A percentile compares a stretch with the other conserved stretches of the same genome.
These are phyloP conservation scores for Tetradesmus lagerheimii DNA, from an alignment of 139 green algal genomes.

Conservation along the genomic window DNA sequence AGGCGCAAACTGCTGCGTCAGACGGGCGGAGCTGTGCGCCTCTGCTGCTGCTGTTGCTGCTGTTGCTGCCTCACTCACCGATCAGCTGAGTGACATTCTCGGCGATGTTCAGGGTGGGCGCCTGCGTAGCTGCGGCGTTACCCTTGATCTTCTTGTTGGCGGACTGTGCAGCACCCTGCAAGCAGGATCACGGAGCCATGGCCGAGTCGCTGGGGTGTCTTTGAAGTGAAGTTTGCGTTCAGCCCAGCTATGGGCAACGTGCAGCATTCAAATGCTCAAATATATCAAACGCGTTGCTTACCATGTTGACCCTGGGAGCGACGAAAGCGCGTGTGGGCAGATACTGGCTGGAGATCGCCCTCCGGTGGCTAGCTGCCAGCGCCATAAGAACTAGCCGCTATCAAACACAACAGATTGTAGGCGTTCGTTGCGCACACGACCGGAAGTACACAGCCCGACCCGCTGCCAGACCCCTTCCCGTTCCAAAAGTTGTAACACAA, in stretches of 20 bases:
- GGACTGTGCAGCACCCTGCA: constrained; percentile 29
- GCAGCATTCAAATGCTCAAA: background rate
- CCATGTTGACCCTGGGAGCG: background rate
- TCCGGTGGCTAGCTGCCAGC: background rate
- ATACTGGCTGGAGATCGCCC: background rate
- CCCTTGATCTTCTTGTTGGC: background rate
- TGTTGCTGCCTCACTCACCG: constrained; percentile 53
- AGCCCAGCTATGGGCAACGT: background rate
- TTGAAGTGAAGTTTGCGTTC: background rate
- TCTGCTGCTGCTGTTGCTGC: background rate
- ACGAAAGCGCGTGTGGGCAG: background rate
- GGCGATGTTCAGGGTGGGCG: constrained; percentile 72
- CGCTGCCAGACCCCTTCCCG: background rate
- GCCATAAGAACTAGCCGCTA: background rate
- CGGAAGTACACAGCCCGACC: background rate
- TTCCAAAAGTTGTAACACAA: background rate
- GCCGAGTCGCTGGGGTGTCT: no score
- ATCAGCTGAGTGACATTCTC: constrained; percentile 87
- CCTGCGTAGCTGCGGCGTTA: constrained; percentile 22
- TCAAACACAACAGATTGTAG: background rate
- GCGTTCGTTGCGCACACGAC: background rate
- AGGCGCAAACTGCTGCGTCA: no score
- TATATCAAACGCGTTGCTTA: background rate
- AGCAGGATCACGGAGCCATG: background rate
- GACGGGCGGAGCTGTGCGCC: background rate